These are phyloP conservation scores for Aegilops tauschii DNA, from an alignment of 176 grass and related monocot genomes.

Conservation along the genomic window DNA sequence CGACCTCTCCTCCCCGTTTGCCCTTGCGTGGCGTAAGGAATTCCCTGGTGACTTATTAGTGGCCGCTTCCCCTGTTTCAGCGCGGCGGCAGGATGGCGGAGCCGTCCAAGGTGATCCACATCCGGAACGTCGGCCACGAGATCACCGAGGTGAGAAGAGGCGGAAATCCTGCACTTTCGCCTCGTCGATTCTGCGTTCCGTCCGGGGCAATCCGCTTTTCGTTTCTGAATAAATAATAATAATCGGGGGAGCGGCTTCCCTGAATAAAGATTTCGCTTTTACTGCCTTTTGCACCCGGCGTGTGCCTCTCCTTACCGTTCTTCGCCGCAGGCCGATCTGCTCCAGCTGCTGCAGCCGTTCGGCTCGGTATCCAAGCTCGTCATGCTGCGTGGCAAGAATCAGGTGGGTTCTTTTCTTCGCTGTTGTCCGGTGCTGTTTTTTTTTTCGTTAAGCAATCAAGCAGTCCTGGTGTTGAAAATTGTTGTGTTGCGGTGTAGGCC, in stretches of 20 bases:
- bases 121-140: constrained; percentile 93
- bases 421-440: background rate
- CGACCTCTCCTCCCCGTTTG: background rate
- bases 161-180: constrained; percentile 14
- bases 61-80: background rate
- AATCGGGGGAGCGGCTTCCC: background rate
- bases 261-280: background rate
- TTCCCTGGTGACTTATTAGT: constrained; percentile 1
- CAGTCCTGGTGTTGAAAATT: background rate
- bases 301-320: background rate
- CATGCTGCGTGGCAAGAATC: constrained; percentile 92
- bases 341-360: constrained; percentile 92
- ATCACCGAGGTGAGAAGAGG: constrained; percentile 67
- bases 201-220: background rate
- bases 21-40: background rate
- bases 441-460: background rate
- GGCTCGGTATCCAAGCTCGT: constrained; percentile 72
- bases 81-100: constrained; percentile 65
- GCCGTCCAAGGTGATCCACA: constrained; percentile 95
- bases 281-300: background rate
- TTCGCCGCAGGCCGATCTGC: constrained; percentile 61
- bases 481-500: constrained; percentile 43
- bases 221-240: too few relatives aligned
- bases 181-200: background rate
- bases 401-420: constrained; percentile 39